A percentile compares a stretch with the other conserved stretches of the same genome.
Conservation (phyloP, 768 basidiomycete genomes). For the Nidularia pulvinata region DNA sequence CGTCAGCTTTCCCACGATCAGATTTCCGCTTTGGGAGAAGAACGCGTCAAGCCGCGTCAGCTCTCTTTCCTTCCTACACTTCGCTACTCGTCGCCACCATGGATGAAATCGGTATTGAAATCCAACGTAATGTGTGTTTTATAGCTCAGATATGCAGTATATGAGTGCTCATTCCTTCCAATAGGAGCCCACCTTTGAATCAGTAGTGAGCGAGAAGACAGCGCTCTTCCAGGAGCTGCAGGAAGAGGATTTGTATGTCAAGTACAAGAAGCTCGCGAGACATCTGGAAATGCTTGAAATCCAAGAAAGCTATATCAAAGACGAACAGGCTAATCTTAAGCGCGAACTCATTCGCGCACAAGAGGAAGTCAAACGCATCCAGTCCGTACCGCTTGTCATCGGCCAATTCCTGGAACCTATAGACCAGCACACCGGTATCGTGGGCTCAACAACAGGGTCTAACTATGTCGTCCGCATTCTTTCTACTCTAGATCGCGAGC, state of each 20-base stretch:
- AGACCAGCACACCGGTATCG: constrained; percentile 96
- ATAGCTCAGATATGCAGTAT: too few relatives aligned
- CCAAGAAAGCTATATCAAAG: constrained; percentile 97
- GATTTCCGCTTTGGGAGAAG: constrained; percentile 26
- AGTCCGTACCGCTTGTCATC: constrained; percentile 97
- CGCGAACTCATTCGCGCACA: constrained; percentile 98
- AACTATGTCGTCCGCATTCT: constrained; percentile 99
- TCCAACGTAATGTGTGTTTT: constrained; percentile 69
- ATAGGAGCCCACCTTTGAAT: constrained; percentile 90
- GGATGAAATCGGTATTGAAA: constrained; percentile 90
- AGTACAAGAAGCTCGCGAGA: constrained; percentile 94
- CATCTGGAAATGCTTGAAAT: constrained; percentile 96
- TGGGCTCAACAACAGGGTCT: constrained; percentile 96
- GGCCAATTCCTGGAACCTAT: constrained; percentile 99
- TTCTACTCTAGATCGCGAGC: constrained; percentile 94
- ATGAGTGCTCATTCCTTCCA: too few relatives aligned
- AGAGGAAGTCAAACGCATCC: constrained; percentile 99
- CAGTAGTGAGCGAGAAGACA: constrained; percentile 87
- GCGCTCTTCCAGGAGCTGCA: constrained; percentile 86
- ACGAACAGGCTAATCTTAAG: constrained; percentile 97
- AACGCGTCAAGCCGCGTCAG: constrained; percentile 51
- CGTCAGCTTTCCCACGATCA: constrained; percentile 30
- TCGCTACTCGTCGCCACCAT: constrained; percentile 40
- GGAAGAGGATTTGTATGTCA: constrained; percentile 93
- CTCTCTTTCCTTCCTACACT: constrained; percentile 22